A percentile compares a stretch with the other conserved stretches of the same genome.
These are phyloP conservation scores for Cryptococcus neoformans DNA, from an alignment of 1,284 basidiomycete genomes.

Conservation along the genomic window DNA sequence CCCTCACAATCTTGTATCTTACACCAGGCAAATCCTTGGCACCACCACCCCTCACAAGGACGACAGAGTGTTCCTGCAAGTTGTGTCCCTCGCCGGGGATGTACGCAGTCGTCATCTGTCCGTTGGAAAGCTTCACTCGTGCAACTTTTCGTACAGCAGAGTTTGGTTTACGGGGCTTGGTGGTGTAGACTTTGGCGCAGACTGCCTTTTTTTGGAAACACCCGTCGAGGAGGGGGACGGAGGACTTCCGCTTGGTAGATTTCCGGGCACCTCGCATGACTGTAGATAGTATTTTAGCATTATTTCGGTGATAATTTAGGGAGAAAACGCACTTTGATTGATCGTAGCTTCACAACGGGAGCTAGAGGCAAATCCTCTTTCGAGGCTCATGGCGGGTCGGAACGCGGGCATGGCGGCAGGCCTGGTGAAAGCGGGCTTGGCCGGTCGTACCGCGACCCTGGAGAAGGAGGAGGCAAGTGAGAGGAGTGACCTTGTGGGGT, in stretches of 20 bases:
- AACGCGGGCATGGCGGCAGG: conserved; percentile 22
- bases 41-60: conserved; percentile 88
- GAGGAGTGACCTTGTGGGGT: conserved; percentile 17
- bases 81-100: conserved; percentile 98
- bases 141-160: conserved; percentile 98
- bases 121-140: conserved; percentile 86
- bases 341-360: conserved; percentile 62
- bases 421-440: neutral
- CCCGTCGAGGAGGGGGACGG: conserved; percentile 71
- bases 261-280: conserved; percentile 52
- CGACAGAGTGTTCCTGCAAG: conserved; percentile 95
- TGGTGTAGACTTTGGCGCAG: conserved; percentile 75
- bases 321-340: conserved; percentile 59
- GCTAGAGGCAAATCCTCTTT: conserved; percentile 60
- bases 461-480: conserved; percentile 28
- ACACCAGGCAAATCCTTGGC: conserved; percentile 98
- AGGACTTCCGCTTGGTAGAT: conserved; percentile 55
- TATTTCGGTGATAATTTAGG: neutral
- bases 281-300: conserved; percentile 4
- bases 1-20: conserved; percentile 91
- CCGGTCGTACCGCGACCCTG: conserved; percentile 22
- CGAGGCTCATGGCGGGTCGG: conserved; percentile 44
- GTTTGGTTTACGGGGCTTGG: conserved; percentile 97
- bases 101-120: conserved; percentile 87
- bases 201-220: conserved; percentile 89